Conservation (phyloP, 305 asterid genomes). For the Plantago coronopus region DNA sequence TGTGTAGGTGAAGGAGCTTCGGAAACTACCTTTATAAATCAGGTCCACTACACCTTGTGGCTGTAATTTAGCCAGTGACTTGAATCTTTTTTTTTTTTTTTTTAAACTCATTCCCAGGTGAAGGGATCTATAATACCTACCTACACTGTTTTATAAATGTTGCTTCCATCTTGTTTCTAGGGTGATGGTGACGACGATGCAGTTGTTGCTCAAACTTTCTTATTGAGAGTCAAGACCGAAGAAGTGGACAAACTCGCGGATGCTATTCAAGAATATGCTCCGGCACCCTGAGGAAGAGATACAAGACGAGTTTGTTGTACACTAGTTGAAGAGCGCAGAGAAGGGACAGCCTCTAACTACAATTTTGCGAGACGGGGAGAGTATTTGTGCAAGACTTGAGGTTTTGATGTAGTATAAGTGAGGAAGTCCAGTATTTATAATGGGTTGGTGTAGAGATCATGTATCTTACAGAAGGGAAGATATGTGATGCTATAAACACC, state of each 20-base stretch:
- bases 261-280: conserved; percentile 73
- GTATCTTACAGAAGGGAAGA: conserved; percentile 7
- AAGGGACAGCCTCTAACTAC: not conserved
- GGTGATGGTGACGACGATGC: conserved; percentile 54
- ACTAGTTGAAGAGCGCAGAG: conserved; percentile 22
- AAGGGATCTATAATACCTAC: not conserved
- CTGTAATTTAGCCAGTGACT: too few species aligned
- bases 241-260: conserved; percentile 80
- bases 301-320: conserved; percentile 28
- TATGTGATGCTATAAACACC: not conserved
- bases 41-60: too few species aligned
- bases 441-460: not conserved
- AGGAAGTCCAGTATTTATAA: conserved; percentile 1
- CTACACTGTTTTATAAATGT: conserved; percentile 17
- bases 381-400: too few species aligned
- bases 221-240: conserved; percentile 62
- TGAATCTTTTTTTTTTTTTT: too few species aligned
- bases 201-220: conserved; percentile 72
- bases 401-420: not conserved
- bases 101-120: too few species aligned
- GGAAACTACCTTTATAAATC: too few species aligned
- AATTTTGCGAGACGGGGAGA: not conserved
- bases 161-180: conserved; percentile 29
- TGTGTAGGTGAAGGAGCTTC: too few species aligned
- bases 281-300: conserved; percentile 40